Evolutionary conservation across 1,139 yeast species (phyloP).

Genomic region (Blastobotrys buckinghamii): DNA sequence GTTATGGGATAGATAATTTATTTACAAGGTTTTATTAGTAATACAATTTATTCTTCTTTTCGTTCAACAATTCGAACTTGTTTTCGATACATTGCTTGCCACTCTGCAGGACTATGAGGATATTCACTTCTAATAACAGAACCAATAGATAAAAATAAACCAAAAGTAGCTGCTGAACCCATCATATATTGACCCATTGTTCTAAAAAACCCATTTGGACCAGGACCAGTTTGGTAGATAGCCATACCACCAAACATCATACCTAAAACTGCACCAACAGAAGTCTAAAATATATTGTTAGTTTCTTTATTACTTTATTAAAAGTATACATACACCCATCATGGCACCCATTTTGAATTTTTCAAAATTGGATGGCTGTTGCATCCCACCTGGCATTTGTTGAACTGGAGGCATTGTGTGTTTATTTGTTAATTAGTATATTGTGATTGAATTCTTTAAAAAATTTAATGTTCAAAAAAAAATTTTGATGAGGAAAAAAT

Average conservation of each 20-base stretch:
- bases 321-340: slow-evolving; percentile 60
- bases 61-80: background rate
- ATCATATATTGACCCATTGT: slow-evolving; percentile 94
- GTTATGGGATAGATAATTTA: too few relatives aligned
- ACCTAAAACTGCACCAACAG: slow-evolving; percentile 95
- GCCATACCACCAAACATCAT: slow-evolving; percentile 91
- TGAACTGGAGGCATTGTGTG: slow-evolving; percentile 74
- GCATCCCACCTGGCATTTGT: slow-evolving; percentile 53
- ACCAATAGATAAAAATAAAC: slow-evolving; percentile 92
- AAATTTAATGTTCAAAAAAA: background rate
- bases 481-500: background rate
- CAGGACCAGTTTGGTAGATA: slow-evolving; percentile 88
- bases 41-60: background rate
- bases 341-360: slow-evolving; percentile 97
- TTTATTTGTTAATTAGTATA: background rate
- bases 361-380: slow-evolving; percentile 84
- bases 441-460: background rate
- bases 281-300: slow-evolving; percentile 46
- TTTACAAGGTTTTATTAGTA: too few relatives aligned
- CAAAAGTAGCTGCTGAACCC: slow-evolving; percentile 96
- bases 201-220: slow-evolving; percentile 97
- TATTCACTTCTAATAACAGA: slow-evolving; percentile 71
- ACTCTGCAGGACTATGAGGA: slow-evolving; percentile 24
- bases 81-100: slow-evolving; percentile 26
- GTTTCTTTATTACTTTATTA: slow-evolving; percentile 1